A percentile compares a stretch with the other conserved stretches of the same genome.
Conservation (phyloP, 2,329 filamentous ascomycete genomes). For the Apiospora marii region DNA sequence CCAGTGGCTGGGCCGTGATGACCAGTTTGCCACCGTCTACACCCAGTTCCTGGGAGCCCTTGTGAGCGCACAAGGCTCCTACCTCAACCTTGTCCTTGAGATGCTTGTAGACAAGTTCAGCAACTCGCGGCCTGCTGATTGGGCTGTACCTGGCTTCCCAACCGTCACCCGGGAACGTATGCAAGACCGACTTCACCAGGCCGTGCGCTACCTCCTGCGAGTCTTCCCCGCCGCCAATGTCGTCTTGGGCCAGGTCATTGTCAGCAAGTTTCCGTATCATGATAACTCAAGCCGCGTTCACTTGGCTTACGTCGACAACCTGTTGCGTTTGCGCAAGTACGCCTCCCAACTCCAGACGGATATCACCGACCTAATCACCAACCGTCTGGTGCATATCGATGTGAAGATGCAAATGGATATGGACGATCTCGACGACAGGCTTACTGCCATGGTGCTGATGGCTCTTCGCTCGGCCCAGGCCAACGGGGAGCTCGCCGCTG, state of each 20-base stretch:
- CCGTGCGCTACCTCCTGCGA: slow-evolving; percentile 77
- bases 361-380: slow-evolving; percentile 82
- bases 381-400: slow-evolving; percentile 91
- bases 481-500: slow-evolving; percentile 50
- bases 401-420: slow-evolving; percentile 94
- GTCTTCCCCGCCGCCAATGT: slow-evolving; percentile 82
- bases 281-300: slow-evolving; percentile 81
- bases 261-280: slow-evolving; percentile 76
- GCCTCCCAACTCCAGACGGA: slow-evolving; percentile 80
- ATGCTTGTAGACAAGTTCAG: slow-evolving; percentile 85
- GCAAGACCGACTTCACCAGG: slow-evolving; percentile 77
- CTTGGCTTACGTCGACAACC: slow-evolving; percentile 86
- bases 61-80: slow-evolving; percentile 83
- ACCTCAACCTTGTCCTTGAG: slow-evolving; percentile 75
- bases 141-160: slow-evolving; percentile 60
- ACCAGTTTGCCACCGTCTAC: slow-evolving; percentile 72
- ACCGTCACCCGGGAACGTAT: slow-evolving; percentile 70
- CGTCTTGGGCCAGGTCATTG: slow-evolving; percentile 72
- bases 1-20: slow-evolving; percentile 71
- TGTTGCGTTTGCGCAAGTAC: slow-evolving; percentile 80
- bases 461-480: slow-evolving; percentile 52
- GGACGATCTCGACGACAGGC: slow-evolving; percentile 90
- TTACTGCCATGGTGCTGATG: slow-evolving; percentile 75
- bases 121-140: slow-evolving; percentile 55
- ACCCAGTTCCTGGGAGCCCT: slow-evolving; percentile 74